phyloP scores from a whole-genome alignment of 176 grass and related monocot species.

The Bolboschoenus planiculmis region DNA sequence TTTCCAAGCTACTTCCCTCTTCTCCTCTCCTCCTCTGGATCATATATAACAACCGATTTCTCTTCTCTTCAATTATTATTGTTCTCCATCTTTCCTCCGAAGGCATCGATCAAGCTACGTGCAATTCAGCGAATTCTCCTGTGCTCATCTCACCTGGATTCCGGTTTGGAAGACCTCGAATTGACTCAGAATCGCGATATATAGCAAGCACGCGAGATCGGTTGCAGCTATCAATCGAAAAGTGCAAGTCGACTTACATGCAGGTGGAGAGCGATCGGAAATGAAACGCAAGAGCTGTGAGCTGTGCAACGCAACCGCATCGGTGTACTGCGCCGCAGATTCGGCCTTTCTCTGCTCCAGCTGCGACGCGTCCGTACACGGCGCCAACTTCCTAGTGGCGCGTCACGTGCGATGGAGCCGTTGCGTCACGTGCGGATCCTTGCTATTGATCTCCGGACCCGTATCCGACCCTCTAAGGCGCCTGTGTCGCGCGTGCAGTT shows the following conservation, averaged over 20 bases:
- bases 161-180: not conserved
- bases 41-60: no score
- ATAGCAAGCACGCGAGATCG: not conserved
- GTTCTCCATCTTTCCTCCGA: no score
- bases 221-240: not conserved
- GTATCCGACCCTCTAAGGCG: not conserved
- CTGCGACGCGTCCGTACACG: constrained; percentile 77
- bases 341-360: constrained; percentile 51
- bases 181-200: not conserved
- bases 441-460: not conserved
- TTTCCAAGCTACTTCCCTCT: not conserved
- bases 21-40: not conserved
- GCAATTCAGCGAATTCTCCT: not conserved
- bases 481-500: not conserved
- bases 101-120: not conserved
- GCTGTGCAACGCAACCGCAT: constrained; percentile 37
- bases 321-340: constrained; percentile 78
- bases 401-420: constrained; percentile 49
- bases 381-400: constrained; percentile 84
- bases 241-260: not conserved
- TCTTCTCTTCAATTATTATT: no score
- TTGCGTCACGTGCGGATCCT: not conserved
- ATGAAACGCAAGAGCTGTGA: constrained; percentile 29
- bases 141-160: not conserved
- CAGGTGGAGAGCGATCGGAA: not conserved